Base-by-base conservation (phyloP, 2,329 filamentous ascomycete species). In the Chrysoporthe austroafricana region DNA sequence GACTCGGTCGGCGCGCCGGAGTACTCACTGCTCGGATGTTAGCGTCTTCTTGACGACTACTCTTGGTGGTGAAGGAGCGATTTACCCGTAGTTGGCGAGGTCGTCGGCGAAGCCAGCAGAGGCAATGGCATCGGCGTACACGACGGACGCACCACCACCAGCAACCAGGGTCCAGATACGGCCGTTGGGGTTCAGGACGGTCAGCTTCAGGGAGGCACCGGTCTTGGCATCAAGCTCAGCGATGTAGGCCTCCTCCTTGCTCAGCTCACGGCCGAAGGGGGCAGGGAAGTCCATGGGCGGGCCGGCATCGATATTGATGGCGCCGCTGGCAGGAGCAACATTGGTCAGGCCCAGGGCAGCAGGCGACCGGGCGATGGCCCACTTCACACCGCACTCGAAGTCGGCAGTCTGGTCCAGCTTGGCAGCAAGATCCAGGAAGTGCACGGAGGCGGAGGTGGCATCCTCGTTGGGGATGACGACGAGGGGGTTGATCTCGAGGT, bases 381-480 rank as follows among this genome's bases (percentile, higher is more conserved):
- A 99, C 85, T 99, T 99, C 74, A 93, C 93, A 86, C 96, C 96
- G 77, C 96, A 99, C 86, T 99, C 96, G 78, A 98, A 98, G 84
- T 99, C 96, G 75, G 96, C 96, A 72, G 96, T 99, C 86, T 99
- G 96, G 81, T 99, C 96, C 72, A 99, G 86, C 90, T 99, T 99
- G 79, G 96, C 96, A 76, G 96, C 96, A 79, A 99, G 87, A 85
- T 99, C 96, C 74, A 99, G 89, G 90, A 99, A 99, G 88, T 97
- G 89, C 65, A 99, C 96, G 54, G 94, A 91, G 67, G 96, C 96
- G 68, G 94, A 97, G 74, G 95, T 98, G 78, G 88, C 91, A 76
- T 94, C 90, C 73, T 88, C 91, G 81, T 98, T 98, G 81, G 96
- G 96, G 76, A 99, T 95, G 79, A 97, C 96, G 71, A 99, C 96